Evolutionary conservation across 441 rosid genomes (phyloP), one percentile per base, ranked within the genome.

Genomic region (Gossypium aridum): DNA sequence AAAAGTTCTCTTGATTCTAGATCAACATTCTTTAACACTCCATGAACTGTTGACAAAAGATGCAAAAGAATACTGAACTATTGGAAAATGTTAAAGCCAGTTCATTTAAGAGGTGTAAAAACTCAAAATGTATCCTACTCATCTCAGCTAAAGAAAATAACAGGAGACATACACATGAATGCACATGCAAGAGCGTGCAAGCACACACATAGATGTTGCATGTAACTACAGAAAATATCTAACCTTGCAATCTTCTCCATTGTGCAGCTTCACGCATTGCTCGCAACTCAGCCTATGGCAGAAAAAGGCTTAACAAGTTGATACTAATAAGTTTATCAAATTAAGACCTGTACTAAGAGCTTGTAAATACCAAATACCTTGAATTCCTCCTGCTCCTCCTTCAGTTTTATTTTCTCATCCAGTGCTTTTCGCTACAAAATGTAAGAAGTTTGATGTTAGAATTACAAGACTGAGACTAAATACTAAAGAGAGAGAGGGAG

Each of bases 181-280:
- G 26, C 23, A 9, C 31, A 5, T 12, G n/a, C 31, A 20, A n/a
- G 4, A 19, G 2, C 12, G 13, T 43, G 23, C 28, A 62, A 2
- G 16, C 19, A 20, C 43, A n/a, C 47, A 20, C 17, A 43, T 23
- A 65, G n/a, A 39, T 66, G 49, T 22, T 25, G 37, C 8, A 3
- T 3, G 12, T 57, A 59, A 75, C 5, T 31, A 68, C 19, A 37
- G 34, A 51, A 17, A 68, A 19, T 6, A 74, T 28, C 82, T 66
- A 31, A 91, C 96, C 97, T 88, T 93, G 98, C 78, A 83, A 85
- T 82, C 87, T 92, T 85, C 99, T 87, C 99, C 98, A 95, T 72
- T 88, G 89, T 64, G 98, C 97, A 82, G 96, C 97, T 82, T 92
- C 99, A 65, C 87, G 90, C 98, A 95, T 95, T 72, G 92, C 90